phyloP scores from a whole-genome alignment of 2,329 filamentous ascomycete genomes.

The Colletotrichum sp. region DNA sequence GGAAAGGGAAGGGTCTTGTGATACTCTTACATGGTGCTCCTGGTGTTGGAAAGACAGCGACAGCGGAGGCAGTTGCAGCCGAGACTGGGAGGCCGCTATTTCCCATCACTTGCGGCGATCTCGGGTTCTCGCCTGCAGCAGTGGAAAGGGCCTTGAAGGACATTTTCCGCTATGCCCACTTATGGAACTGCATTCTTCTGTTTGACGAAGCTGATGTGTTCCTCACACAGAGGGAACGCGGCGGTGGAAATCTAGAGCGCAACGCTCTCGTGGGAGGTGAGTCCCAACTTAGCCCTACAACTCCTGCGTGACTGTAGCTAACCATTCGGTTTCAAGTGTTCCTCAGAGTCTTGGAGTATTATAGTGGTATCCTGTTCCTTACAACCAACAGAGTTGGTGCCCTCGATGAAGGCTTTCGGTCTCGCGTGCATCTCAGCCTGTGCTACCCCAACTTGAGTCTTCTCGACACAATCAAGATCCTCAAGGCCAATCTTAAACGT shows the following conservation, averaged over 20 bases:
- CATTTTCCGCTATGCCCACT: constrained; percentile 25
- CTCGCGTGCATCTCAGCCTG: too few relatives aligned
- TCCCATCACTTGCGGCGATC: constrained; percentile 29
- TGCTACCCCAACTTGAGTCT: too few relatives aligned
- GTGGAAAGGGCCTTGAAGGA: constrained; percentile 25
- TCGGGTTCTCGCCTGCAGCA: constrained; percentile 23
- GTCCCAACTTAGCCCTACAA: too few relatives aligned
- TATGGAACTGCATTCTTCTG: constrained; percentile 30
- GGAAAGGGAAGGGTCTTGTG: too few relatives aligned
- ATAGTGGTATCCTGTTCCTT: too few relatives aligned
- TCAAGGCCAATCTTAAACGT: too few relatives aligned
- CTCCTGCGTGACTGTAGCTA: too few relatives aligned
- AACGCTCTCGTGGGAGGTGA: constrained; percentile 20
- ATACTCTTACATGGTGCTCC: not conserved
- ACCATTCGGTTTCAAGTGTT: too few relatives aligned
- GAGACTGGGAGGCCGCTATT: constrained; percentile 24
- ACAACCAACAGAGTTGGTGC: too few relatives aligned
- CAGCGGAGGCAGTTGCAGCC: constrained; percentile 24
- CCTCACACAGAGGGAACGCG: constrained; percentile 23
- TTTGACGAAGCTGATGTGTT: constrained; percentile 33
- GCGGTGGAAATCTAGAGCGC: not conserved
- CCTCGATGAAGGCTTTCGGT: too few relatives aligned
- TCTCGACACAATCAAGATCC: too few relatives aligned
- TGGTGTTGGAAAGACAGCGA: not conserved
- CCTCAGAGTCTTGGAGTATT: too few relatives aligned